phyloP scores from a whole-genome alignment of 2,329 filamentous ascomycete genomes.

The Sarocladium oryzae region DNA sequence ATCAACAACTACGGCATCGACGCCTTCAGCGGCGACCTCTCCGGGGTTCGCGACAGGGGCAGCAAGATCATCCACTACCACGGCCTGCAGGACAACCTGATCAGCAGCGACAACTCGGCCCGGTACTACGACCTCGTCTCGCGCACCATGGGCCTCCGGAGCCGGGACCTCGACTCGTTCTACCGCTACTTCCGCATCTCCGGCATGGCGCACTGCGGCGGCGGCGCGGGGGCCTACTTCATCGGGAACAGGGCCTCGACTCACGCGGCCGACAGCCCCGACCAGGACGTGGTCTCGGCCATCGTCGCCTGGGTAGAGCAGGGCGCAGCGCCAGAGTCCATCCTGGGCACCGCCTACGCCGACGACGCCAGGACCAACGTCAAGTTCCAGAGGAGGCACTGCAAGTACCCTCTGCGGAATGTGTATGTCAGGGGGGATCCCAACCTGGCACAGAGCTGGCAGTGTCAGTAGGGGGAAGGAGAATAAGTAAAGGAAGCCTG shows the following conservation, averaged over 20 bases:
- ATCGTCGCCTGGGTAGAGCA: constrained; percentile 43
- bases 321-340: constrained; percentile 31
- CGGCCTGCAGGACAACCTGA: constrained; percentile 46
- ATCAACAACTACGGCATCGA: neutral
- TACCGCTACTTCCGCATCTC: constrained; percentile 48
- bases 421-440: constrained; percentile 24
- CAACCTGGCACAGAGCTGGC: constrained; percentile 21
- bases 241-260: constrained; percentile 20
- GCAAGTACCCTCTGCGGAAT: constrained; percentile 27
- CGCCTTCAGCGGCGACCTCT: constrained; percentile 32
- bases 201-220: constrained; percentile 45
- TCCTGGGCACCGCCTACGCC: constrained; percentile 29
- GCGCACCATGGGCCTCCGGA: constrained; percentile 18
- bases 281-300: constrained; percentile 38
- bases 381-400: constrained; percentile 26
- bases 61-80: constrained; percentile 54
- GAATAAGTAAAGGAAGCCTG: too few species aligned
- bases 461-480: constrained; percentile 16
- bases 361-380: constrained; percentile 20
- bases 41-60: constrained; percentile 39
- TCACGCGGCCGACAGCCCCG: constrained; percentile 20
- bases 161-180: constrained; percentile 33
- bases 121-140: constrained; percentile 35
- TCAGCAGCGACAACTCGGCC: constrained; percentile 47
- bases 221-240: constrained; percentile 38